Evolutionary conservation across 257 asterid genomes (phyloP), one percentile per base, ranked within the genome.

Genomic region (Jacaranda mimosifolia): DNA sequence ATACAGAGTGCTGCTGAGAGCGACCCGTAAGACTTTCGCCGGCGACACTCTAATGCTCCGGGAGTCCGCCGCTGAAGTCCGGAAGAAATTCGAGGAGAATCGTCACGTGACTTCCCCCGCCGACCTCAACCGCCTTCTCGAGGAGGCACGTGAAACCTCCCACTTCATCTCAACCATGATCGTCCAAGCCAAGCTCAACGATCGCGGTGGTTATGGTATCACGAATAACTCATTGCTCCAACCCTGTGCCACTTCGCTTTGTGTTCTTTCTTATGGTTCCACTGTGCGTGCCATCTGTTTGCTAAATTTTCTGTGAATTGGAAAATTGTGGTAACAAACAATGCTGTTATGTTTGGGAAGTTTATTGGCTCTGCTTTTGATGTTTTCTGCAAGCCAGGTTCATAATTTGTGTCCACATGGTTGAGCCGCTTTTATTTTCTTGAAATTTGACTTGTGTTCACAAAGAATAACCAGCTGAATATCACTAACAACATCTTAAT

Each of bases 171-270:
- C 97, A 39, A 93, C 86, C 82, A 90, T 88, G 97, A 87, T 91
- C 75, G 98, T 96, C 39, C 99, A 93, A 81, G 99, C 98, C 76
- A 93, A 91, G 88, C 96, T 92, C 89, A 93, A 80, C 74, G 89
- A 90, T 0, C 91, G 91, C 63, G 98, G 99, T 58, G 92, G 96
- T 58, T 96, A 93, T 56, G 99, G 99, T 94, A 86, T n/a, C 69
- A 15, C 39, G 5, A 15, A 9, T 56, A 0, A 38, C 11, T 6
- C 10, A 8, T 3, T 9, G 7, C 9, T 48, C 35, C 7, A 15
- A 11, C 14, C 63, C 36, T 3, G 18, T n/a, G 8, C 15, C 32
- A 35, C 53, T 58, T 18, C 1, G 4, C 42, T 53, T 6, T 14
- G n/a, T 48, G 53, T 36, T 26, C 1, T 10, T 42, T 7, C 58